A percentile compares a stretch with the other conserved stretches of the same genome.
phyloP scores from a whole-genome alignment of 2,329 filamentous ascomycete species.

The Alternaria brassicicola region DNA sequence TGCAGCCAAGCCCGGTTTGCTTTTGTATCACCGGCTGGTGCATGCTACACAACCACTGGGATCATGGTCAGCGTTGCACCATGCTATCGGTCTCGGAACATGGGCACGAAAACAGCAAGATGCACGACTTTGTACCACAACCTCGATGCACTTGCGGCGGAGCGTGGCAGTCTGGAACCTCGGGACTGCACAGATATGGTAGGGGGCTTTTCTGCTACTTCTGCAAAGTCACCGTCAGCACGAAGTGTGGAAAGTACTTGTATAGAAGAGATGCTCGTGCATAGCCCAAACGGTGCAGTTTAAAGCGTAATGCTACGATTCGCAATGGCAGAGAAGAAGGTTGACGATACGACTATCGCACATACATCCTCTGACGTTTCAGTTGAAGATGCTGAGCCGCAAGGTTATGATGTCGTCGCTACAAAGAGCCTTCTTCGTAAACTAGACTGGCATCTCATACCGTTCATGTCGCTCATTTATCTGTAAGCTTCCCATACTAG shows the following conservation, averaged over 20 bases:
- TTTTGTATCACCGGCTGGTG: conserved; percentile 11
- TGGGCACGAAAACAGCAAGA: conserved; percentile 14
- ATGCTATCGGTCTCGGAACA: conserved; percentile 18
- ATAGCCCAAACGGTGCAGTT: too few relatives aligned
- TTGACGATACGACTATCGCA: conserved; percentile 10
- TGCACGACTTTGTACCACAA: conserved; percentile 2
- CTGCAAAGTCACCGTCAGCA: neutral
- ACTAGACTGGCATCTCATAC: conserved; percentile 63
- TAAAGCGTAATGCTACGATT: neutral
- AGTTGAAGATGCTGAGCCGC: conserved; percentile 30
- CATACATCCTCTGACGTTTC: conserved; percentile 13
- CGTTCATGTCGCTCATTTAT: conserved; percentile 65
- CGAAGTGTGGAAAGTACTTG: neutral
- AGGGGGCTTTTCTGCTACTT: neutral
- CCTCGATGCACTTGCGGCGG: neutral
- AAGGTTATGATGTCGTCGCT: conserved; percentile 47
- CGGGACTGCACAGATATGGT: conserved; percentile 5
- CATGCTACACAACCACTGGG: conserved; percentile 14
- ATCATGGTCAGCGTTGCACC: conserved; percentile 20
- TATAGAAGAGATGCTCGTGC: neutral
- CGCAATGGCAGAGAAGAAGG: conserved; percentile 21
- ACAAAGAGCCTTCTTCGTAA: conserved; percentile 61
- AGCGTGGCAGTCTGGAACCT: neutral
- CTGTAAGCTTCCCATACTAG: conserved; percentile 44
- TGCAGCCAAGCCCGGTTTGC: neutral